Base-by-base conservation (phyloP, 2,329 filamentous ascomycete genomes). In the Botrytis medusae region DNA sequence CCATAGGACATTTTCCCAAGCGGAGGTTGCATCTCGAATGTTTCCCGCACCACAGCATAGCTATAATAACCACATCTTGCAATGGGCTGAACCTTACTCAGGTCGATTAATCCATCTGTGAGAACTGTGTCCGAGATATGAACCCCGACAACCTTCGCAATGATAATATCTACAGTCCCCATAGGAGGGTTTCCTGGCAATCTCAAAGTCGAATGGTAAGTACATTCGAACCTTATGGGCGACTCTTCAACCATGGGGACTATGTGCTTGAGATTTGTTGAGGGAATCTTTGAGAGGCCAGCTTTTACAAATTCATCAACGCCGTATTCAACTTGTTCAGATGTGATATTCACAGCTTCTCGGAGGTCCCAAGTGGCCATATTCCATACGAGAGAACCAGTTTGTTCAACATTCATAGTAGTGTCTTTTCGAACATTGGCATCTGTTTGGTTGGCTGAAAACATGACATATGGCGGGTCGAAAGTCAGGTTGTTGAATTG, bases 401-500 rank as follows among this genome's bases (percentile, higher is more conserved):
- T 88, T 9, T 82, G 76, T 78, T 90, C 87, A 75, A 83, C 86
- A 79, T 90, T 90, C 77, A 82, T 79, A 46, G 88, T 87, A 0
- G 85, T 89, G 80, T 90, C 87, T 78, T 90, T 90, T 73, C 86
- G 85, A 0, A 77, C 69, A 3, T 78, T 78, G 14, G 80, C 75
- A 0, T 84, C 81, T 0, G 85, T 87, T 78, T 89, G 86, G 80
- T 90, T 90, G 4, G 86, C 84, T 48, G 83, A 83, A 84, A 91
- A 90, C 85, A 90, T 88, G 42, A 90, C 85, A 77, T 89, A 89
- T 0, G 88, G 88, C 0, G 88, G 88, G 78, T 89, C 87, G 80
- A 89, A 90, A 46, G 87, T 89, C 0, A 90, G 84, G 76, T 90
- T 90, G 80, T 87, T 89, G 84, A 90, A 90, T 80, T 90, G 88